Conservation (phyloP, 305 asterid genomes). For the Rubia balearica region DNA sequence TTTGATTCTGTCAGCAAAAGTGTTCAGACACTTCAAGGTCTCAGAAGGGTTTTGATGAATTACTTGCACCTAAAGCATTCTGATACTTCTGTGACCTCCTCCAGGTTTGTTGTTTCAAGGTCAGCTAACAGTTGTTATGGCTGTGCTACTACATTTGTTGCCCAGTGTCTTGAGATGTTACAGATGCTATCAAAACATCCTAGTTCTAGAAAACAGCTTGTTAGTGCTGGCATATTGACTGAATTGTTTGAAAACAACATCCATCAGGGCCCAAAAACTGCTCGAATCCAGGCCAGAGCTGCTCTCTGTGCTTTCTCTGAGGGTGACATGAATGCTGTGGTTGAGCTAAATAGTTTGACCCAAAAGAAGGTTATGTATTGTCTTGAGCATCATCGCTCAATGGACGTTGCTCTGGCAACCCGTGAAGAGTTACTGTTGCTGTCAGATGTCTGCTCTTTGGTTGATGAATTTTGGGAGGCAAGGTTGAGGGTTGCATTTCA, state of each 20-base stretch:
- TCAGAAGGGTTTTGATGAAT: constrained; percentile 86
- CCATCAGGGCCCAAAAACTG: constrained; percentile 97
- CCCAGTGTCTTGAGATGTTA: constrained; percentile 93
- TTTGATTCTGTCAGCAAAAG: constrained; percentile 99
- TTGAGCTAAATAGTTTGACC: constrained; percentile 78
- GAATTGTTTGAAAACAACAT: constrained; percentile 97
- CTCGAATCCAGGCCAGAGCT: constrained; percentile 97
- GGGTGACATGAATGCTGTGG: constrained; percentile 81
- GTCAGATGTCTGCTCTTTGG: constrained; percentile 89
- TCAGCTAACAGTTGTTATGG: constrained; percentile 98
- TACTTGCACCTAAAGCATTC: constrained; percentile 93
- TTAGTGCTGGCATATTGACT: constrained; percentile 80
- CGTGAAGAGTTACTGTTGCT: constrained; percentile 93
- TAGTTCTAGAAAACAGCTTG: constrained; percentile 87
- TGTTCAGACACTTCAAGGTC: constrained; percentile 99
- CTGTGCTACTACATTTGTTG: constrained; percentile 89
- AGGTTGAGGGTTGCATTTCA: constrained; percentile 91
- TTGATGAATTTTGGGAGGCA: constrained; percentile 98
- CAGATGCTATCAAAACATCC: constrained; percentile 85
- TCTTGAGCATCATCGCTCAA: constrained; percentile 98
- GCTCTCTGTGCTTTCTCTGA: constrained; percentile 99
- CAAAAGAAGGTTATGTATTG: constrained; percentile 89
- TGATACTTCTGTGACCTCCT: constrained; percentile 58
- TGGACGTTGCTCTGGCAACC: constrained; percentile 91
- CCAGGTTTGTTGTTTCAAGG: constrained; percentile 86